Base-by-base conservation (phyloP, 2,329 filamentous ascomycete genomes). In the Talaromyces sp. region DNA sequence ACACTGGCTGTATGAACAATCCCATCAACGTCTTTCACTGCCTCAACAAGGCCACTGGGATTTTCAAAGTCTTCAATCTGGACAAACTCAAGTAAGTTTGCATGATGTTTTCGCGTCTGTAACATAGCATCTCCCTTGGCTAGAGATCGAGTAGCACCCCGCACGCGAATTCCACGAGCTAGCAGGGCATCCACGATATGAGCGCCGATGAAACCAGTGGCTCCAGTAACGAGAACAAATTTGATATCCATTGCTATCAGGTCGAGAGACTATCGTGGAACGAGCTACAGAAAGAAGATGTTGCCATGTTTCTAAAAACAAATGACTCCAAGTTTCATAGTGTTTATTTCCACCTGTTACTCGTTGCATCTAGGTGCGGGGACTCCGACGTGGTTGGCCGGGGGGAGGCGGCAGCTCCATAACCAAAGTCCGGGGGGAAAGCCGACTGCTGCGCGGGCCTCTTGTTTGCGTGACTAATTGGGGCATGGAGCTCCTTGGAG, bases 191-290 rank as follows among this genome's bases (percentile, higher is more conserved):
- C 62, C 9, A 69, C 64, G 2, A 68, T 67, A 23, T 71, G 66
- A 23, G 68, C 69, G n/a, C 69, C 70, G 18, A 72, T 67, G 61
- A 69, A 69, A 36, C 70, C 70, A 12, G 69, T 69, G 5, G 65
- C 68, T 9, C 70, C 70, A 1, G 69, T 70, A 36, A 70, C 64
- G 31, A 70, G 65, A 42, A 69, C 64, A 34, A 54, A 55, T 10
- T 61, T 55, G 31, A 57, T 16, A 61, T 52, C 31, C 42, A 56
- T 61, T 18, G 53, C 28, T n/a, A 16, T 36, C 28, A 12, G 6
- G 9, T 23, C 18, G 18, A 55, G 53, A 33, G 14, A 28, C 4
- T n/a, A 14, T 55, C 9, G 12, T 34, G 18, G 6, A 31, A 34
- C 30, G 9, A 10, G 4, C 10, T 55, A 28, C n/a, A 12, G 30